These are phyloP conservation scores for Verruconis gallopava DNA, from an alignment of 2,329 filamentous ascomycete species.

Conservation along the genomic window DNA sequence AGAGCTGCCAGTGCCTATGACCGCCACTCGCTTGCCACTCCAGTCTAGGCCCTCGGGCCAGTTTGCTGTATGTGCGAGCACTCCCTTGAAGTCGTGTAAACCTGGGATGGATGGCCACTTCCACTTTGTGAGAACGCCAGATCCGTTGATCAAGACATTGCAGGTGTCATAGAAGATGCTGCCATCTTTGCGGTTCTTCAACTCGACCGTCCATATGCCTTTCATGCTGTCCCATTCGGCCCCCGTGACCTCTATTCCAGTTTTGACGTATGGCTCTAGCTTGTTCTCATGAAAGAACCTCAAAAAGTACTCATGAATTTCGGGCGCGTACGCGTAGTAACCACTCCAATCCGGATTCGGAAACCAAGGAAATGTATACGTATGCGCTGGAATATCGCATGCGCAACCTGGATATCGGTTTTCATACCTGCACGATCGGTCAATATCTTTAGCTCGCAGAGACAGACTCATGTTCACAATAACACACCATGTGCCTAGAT, in stretches of 20 bases:
- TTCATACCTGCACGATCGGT: too few species aligned
- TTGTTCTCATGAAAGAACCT: slow-evolving; percentile 7
- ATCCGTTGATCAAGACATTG: slow-evolving; percentile 2
- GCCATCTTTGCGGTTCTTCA: neutral
- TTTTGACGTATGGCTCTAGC: slow-evolving; percentile 4
- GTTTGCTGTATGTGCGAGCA: neutral
- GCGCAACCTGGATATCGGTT: slow-evolving; percentile 6
- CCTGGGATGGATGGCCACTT: slow-evolving; percentile 27
- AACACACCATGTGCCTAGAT: too few species aligned
- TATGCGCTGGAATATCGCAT: slow-evolving; percentile 8
- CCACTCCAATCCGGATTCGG: slow-evolving; percentile 8
- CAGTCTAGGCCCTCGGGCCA: slow-evolving; percentile 4
- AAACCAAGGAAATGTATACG: slow-evolving; percentile 5
- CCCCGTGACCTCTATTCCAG: neutral
- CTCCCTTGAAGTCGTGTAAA: neutral
- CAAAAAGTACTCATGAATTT: slow-evolving; percentile 6
- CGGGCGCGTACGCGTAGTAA: slow-evolving; percentile 3
- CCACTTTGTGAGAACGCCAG: slow-evolving; percentile 44
- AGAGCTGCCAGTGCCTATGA: slow-evolving; percentile 22
- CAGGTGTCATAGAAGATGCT: neutral
- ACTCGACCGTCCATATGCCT: neutral
- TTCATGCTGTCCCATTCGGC: neutral
- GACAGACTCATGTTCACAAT: too few species aligned
- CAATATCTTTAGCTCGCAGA: too few species aligned
- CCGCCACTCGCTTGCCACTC: slow-evolving; percentile 18